Evolutionary conservation across 495 filamentous ascomycete genomes (phyloP), one percentile per base, ranked within the genome.

Genomic region (Elasticomyces elasticus): DNA sequence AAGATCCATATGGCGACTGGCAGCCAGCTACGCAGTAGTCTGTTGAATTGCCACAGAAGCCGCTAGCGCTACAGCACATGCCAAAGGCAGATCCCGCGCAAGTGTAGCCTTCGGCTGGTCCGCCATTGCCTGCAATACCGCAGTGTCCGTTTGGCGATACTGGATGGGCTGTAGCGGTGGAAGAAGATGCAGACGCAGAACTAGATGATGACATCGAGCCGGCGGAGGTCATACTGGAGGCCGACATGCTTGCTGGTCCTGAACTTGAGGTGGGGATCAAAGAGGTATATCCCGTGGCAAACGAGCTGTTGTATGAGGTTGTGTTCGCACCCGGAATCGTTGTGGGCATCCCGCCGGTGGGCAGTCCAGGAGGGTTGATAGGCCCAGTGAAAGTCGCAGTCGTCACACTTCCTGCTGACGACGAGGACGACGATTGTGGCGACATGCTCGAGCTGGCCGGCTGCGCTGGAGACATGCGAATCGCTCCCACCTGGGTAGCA

Each of bases 31-130:
- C 24, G 35, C 56, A 54, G 35, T 44, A 59, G 20, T 50, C 35
- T 5, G 31, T 19, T 1, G 20, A n/a, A 42, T 47, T 49, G 41
- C 49, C 46, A 23, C 46, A 50, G 54, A 12, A 50, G 11, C 46
- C 47, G 40, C 41, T 52, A 19, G 22, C 5, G 40, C 41, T 40
- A 30, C 48, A 38, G 55, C 51, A 52, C 30, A 31, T 25, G 17
- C 51, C 51, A 41, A 54, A 54, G 12, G 5, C 23, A 13, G 51
- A 54, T n/a, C 41, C 51, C 5, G 27, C 28, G 19, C 52, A 48
- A 6, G 52, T 49, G 56, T 53, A 41, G 49, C 56, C 47, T 22
- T 59, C 30, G 15, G 52, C 5, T n/a, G 52, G 26, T 15, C 40
- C 40, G 40, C 42, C 51, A 20, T 46, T 47, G 28, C 40, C 42